These are phyloP conservation scores for Trametes maxima DNA, from an alignment of 768 basidiomycete species.

Conservation along the genomic window DNA sequence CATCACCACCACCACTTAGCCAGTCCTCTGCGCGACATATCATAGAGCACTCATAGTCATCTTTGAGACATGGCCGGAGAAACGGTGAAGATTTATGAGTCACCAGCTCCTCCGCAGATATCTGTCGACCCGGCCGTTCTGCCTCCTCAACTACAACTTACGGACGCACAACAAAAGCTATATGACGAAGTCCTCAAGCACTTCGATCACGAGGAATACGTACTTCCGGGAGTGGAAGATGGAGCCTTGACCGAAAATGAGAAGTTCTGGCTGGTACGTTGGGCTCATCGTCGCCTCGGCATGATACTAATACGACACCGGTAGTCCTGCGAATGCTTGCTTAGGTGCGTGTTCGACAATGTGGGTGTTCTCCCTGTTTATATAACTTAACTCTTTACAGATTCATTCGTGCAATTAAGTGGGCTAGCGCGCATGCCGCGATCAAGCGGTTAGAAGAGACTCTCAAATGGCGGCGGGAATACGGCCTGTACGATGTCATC, in stretches of 20 bases:
- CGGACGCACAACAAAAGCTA: constrained; percentile 49
- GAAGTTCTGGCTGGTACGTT: constrained; percentile 73
- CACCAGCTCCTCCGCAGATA: constrained; percentile 25
- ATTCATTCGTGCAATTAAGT: constrained; percentile 79
- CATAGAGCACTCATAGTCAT: not conserved
- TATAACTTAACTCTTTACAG: constrained; percentile 35
- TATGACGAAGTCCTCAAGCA: constrained; percentile 59
- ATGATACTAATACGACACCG: not conserved
- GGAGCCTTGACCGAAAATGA: constrained; percentile 62
- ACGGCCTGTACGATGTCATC: constrained; percentile 65
- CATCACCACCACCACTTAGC: not conserved
- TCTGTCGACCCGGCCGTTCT: constrained; percentile 15
- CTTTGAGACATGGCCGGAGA: constrained; percentile 6
- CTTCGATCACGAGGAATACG: constrained; percentile 56
- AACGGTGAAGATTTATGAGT: constrained; percentile 22
- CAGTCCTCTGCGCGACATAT: not conserved
- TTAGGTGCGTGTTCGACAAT: constrained; percentile 46
- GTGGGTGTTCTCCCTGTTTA: too few species aligned
- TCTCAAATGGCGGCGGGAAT: constrained; percentile 80
- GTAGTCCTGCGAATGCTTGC: constrained; percentile 68
- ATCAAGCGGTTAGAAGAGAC: constrained; percentile 73
- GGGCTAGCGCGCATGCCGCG: constrained; percentile 54
- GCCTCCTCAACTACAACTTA: constrained; percentile 33
- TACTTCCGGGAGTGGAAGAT: constrained; percentile 47
- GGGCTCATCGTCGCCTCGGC: not conserved